Base-by-base conservation (phyloP, 164 flowering plant species). In the Annona squamosa region DNA sequence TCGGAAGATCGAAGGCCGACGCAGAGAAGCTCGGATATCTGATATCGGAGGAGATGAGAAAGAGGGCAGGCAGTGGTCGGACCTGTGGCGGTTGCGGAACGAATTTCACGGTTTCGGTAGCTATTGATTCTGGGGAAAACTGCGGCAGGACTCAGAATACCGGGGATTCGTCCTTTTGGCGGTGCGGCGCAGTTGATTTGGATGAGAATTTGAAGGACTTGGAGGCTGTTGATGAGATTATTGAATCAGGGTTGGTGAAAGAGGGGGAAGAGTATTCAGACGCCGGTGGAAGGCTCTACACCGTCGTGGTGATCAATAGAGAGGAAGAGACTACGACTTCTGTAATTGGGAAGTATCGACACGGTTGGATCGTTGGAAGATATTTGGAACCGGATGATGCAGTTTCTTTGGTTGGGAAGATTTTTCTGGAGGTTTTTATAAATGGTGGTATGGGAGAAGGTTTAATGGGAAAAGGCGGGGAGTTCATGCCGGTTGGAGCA, bases 401-500 rank as follows among this genome's bases (percentile, higher is more conserved):
- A 59, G 86, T 80, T 74, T 63, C 72, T 10, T 80, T 67, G 74
- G 77, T 84, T 41, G 86, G 91, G 0, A 88, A 86, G 79, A 79
- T 84, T 26, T 93, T 95, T 76, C 90, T 88, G 73, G 88, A 85
- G 76, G 84, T 85, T 68, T 93, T 95, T 80, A 83, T 83, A 72
- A 93, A 90, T 75, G 99, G 97, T 72, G 94, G 91, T 57, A 94
- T 77, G 76, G 88, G 86, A 45, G 90, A 86, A 47, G 89, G 91
- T 4, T 68, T 78, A 46, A 43, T 65, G 66, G 84, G 86, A 73
- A 85, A 77, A 52, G 89, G 65, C 7, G 78, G 84, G 47, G 98
- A 89, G 83, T 91, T 93, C 79, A 93, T 93, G 96, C 98, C 99
- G 7, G 97, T 95, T 5, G 99, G 97, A 64, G 91, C 99, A 3